phyloP scores from a whole-genome alignment of 1,284 basidiomycete species.

The Moesziomyces globuligerus region DNA sequence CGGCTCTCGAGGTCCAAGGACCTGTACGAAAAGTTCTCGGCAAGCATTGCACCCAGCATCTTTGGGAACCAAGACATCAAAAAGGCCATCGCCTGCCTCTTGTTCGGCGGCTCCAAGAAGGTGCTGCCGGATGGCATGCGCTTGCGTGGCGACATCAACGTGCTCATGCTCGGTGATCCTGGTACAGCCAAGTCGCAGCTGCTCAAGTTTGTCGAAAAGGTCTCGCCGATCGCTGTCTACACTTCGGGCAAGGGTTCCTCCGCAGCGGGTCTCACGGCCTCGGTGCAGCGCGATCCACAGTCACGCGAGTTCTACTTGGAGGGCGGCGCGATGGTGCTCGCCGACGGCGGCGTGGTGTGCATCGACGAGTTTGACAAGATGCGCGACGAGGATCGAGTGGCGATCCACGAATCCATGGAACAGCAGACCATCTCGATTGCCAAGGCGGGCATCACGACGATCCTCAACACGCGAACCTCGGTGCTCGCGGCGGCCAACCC shows the following conservation, averaged over 20 bases:
- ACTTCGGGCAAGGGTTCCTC: constrained; percentile 98
- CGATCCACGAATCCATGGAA: constrained; percentile 99
- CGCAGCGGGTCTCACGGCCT: constrained; percentile 96
- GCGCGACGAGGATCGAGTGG: constrained; percentile 98
- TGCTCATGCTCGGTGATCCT: constrained; percentile 92
- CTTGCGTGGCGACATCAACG: constrained; percentile 96
- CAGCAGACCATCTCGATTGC: constrained; percentile 99
- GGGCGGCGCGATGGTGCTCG: constrained; percentile 98
- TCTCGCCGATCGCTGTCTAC: constrained; percentile 95
- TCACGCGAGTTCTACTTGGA: constrained; percentile 98
- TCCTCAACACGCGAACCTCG: constrained; percentile 93
- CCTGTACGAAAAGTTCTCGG: constrained; percentile 93
- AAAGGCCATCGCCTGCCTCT: constrained; percentile 91
- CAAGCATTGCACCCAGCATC: constrained; percentile 95
- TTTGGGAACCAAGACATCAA: constrained; percentile 97
- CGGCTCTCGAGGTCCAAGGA: constrained; percentile 87
- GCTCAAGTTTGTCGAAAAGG: constrained; percentile 98
- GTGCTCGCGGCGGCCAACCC: constrained; percentile 98
- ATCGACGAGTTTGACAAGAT: constrained; percentile 99
- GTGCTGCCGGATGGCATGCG: constrained; percentile 97
- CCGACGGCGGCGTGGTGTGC: constrained; percentile 97
- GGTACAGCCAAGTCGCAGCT: constrained; percentile 98
- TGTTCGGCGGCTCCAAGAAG: constrained; percentile 99
- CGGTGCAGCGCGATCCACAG: constrained; percentile 90
- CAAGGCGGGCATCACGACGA: constrained; percentile 98